A percentile compares a stretch with the other conserved stretches of the same genome.
Conservation (phyloP, 176 grass and related monocot genomes). For the Rhynchospora breviuscula region DNA sequence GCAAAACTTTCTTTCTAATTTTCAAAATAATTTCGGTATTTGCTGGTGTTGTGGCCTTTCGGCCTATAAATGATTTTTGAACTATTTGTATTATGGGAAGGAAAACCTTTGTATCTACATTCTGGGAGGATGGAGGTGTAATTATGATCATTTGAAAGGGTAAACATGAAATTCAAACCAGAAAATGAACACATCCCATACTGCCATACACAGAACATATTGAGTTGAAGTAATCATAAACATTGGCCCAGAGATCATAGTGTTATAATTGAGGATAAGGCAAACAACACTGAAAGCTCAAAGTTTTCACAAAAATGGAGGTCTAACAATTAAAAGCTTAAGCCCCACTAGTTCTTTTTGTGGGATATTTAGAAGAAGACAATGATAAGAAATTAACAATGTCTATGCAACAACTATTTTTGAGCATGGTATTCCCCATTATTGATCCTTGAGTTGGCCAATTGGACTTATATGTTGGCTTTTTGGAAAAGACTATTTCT, state of each 20-base stretch:
- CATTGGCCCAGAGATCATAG: background rate
- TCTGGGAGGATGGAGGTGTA: background rate
- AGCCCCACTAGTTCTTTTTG: background rate
- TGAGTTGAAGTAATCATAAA: background rate
- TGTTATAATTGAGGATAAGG: background rate
- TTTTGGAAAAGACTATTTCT: background rate
- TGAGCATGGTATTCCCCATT: background rate
- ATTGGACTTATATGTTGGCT: background rate
- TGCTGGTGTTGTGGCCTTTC: background rate
- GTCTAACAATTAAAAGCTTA: background rate
- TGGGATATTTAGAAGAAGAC: conserved; percentile 1
- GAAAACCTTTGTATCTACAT: background rate
- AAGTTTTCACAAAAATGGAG: background rate
- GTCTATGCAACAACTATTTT: background rate
- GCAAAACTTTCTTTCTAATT: too few relatives aligned
- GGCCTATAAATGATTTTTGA: background rate
- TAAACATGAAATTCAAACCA: background rate
- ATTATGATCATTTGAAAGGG: background rate
- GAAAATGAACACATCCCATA: background rate
- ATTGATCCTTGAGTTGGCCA: background rate
- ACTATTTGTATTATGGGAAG: background rate
- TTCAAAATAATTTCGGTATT: too few relatives aligned
- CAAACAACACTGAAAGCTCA: background rate
- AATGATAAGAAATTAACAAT: background rate
- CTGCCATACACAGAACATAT: background rate